These are phyloP conservation scores for Agrocybe pediades DNA, from an alignment of 768 basidiomycete species.

Conservation along the genomic window DNA sequence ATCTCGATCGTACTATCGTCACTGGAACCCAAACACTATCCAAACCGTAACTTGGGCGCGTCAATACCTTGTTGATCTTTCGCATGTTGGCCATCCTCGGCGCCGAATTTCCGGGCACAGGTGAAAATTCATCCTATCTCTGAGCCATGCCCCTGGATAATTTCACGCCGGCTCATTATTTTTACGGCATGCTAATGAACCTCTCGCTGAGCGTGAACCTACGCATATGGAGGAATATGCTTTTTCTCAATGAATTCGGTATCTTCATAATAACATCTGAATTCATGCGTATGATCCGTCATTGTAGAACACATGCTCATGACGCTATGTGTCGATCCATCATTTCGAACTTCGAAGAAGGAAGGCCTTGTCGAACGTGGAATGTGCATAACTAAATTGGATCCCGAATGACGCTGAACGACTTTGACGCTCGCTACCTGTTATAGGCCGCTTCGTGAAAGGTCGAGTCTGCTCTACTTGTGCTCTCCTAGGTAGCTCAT, in stretches of 20 bases:
- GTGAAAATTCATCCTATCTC: constrained; percentile 2
- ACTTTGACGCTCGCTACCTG: too few relatives aligned
- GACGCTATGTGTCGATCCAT: background rate
- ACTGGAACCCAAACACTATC: constrained; percentile 1
- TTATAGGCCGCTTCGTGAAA: too few relatives aligned
- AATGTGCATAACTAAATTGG: too few relatives aligned
- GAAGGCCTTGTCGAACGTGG: too few relatives aligned
- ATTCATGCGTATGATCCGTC: constrained; percentile 1
- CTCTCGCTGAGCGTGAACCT: background rate
- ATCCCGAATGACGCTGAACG: too few relatives aligned
- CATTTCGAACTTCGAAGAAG: background rate
- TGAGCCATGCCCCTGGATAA: constrained; percentile 19
- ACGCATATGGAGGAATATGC: background rate
- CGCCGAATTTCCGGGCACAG: constrained; percentile 9
- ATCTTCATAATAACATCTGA: background rate
- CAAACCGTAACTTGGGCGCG: background rate
- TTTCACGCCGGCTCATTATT: constrained; percentile 8
- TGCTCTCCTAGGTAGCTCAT: too few relatives aligned
- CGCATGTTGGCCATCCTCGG: constrained; percentile 11
- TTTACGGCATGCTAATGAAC: background rate
- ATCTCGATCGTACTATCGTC: constrained; percentile 14
- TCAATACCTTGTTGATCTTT: constrained; percentile 5
- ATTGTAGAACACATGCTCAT: background rate
- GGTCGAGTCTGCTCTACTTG: background rate
- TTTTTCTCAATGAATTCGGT: background rate